Base-by-base conservation (phyloP, 1,284 basidiomycete species). In the Caloboletus inedulis region DNA sequence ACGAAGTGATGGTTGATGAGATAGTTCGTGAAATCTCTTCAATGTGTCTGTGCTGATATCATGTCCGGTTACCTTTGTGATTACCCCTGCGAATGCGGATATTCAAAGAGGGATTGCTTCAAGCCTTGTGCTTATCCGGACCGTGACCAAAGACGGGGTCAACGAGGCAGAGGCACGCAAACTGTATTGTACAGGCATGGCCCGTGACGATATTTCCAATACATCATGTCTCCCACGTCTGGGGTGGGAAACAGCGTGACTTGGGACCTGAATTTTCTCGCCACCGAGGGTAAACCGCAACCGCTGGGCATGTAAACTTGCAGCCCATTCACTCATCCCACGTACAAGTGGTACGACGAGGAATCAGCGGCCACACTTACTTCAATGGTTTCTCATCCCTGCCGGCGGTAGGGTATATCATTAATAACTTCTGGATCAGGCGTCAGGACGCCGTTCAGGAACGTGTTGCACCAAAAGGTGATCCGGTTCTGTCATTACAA, bases 171-270 rank as follows among this genome's bases (percentile, higher is more conserved):
- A 23, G 23, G 37, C 37, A 39, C 37, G 21, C 34, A n/a, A n/a
- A n/a, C 13, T 13, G 19, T 18, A 7, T 19, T 4, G 10, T 36
- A 12, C 35, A 18, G n/a, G 35, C n/a, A n/a, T 9, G 10, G 7
- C 9, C 36, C 12, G n/a, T 23, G 18, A 21, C 19, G 36, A 21
- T 37, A 37, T 34, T 34, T 34, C 37, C 37, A 39, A 30, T 58
- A 53, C 39, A 43, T 47, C 2, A 58, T 43, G 3, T 54, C 25
- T 57, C 55, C 7, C 52, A 55, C 25, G 47, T 30, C n/a, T 49
- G 43, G 39, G 29, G 51, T 29, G 25, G 33, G 19, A 35, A 41
- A 5, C 37, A 53, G 10, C 16, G 23, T 23, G 23, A 23, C 5
- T 37, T 13, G 12, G 18, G 12, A 34, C 3, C 36, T 46, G 13